Evolutionary conservation across 2,329 filamentous ascomycete genomes (phyloP).

Genomic region (Hymenoscyphus repandus): DNA sequence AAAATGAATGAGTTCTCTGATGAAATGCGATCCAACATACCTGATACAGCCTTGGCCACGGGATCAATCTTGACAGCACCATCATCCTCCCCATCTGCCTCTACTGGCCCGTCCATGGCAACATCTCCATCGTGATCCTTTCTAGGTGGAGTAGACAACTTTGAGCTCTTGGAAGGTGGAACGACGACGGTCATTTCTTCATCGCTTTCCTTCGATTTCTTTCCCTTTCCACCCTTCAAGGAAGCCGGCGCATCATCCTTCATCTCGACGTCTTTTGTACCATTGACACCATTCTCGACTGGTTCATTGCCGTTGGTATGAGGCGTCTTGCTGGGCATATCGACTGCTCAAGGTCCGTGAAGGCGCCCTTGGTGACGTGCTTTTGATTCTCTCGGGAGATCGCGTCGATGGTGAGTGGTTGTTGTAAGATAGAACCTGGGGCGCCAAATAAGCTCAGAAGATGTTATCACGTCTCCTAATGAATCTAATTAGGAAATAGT

Average conservation of each 20-base stretch:
- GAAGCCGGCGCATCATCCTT: constrained; percentile 55
- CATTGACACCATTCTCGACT: constrained; percentile 60
- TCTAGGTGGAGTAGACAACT: constrained; percentile 49
- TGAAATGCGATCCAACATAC: constrained; percentile 50
- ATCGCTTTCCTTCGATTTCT: constrained; percentile 64
- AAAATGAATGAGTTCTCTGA: not conserved
- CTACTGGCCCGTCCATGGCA: constrained; percentile 55
- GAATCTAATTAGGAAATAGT: not conserved
- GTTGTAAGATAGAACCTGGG: not conserved
- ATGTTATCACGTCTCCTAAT: not conserved
- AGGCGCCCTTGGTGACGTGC: constrained; percentile 27
- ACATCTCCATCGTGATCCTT: constrained; percentile 66
- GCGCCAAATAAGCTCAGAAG: constrained; percentile 6
- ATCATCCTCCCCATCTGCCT: constrained; percentile 22
- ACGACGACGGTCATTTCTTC: constrained; percentile 80
- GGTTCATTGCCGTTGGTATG: constrained; percentile 62
- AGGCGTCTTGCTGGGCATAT: constrained; percentile 69
- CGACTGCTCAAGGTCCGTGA: constrained; percentile 21
- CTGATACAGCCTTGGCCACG: constrained; percentile 53
- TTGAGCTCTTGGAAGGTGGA: constrained; percentile 62
- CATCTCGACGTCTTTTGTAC: constrained; percentile 67
- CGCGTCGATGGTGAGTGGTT: constrained; percentile 19
- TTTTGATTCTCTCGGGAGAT: constrained; percentile 14
- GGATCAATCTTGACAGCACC: constrained; percentile 55
- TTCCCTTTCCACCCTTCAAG: constrained; percentile 58